Percentiles rank a stretch among this genome's conserved stretches.
phyloP scores from a whole-genome alignment of 306 rosid genomes.

The Glycine tomentella region DNA sequence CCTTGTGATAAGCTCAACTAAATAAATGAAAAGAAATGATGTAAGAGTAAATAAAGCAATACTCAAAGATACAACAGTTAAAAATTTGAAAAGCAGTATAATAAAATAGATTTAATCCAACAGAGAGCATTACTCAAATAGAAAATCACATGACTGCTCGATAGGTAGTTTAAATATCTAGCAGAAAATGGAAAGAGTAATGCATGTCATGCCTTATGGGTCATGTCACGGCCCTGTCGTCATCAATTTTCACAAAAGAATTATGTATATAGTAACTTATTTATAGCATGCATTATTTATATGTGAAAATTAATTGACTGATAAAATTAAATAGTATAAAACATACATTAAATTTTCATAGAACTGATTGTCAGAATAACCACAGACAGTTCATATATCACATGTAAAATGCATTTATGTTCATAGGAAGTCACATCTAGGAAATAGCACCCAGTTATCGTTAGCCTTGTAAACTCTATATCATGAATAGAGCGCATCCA shows the following conservation, averaged over 20 bases:
- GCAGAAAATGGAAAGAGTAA: conserved; percentile 25
- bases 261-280: not conserved
- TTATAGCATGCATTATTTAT: conserved; percentile 16
- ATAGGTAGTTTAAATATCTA: conserved; percentile 23
- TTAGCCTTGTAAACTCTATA: not conserved
- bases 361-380: not conserved
- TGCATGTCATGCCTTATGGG: not conserved
- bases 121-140: conserved; percentile 29
- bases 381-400: not conserved
- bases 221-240: not conserved
- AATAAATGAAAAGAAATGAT: conserved; percentile 46
- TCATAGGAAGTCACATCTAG: not conserved
- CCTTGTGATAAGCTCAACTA: conserved; percentile 70
- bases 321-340: conserved; percentile 3
- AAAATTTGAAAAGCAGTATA: conserved; percentile 23
- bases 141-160: conserved; percentile 27
- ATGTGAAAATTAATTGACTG: too few relatives aligned
- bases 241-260: conserved; percentile 21
- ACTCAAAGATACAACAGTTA: conserved; percentile 16
- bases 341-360: conserved; percentile 15
- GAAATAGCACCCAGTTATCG: not conserved
- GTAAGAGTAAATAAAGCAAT: conserved; percentile 35
- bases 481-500: not conserved
- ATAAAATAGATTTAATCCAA: conserved; percentile 23
- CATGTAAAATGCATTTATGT: not conserved